Percentiles rank a stretch among this genome's conserved stretches.
Conservation (phyloP, 768 basidiomycete genomes). For the Naganishia kalamii region DNA sequence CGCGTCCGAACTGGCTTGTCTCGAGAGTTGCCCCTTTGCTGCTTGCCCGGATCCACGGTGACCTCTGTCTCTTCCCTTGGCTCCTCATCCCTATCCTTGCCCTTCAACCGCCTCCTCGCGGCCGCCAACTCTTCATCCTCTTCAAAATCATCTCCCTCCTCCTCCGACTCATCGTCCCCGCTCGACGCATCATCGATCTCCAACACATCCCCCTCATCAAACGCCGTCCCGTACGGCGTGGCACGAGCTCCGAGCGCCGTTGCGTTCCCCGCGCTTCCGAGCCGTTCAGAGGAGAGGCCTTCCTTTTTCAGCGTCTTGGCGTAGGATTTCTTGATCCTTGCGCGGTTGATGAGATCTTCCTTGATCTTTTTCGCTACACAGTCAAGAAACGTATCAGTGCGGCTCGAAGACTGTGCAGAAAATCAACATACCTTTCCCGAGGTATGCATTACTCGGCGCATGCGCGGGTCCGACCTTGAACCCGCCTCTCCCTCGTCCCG, state of each 20-base stretch:
- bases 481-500: conserved; percentile 28
- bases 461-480: conserved; percentile 45
- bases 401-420: background rate
- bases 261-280: conserved; percentile 49
- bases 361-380: conserved; percentile 45
- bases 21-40: background rate
- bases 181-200: conserved; percentile 23
- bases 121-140: background rate
- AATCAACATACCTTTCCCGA: conserved; percentile 43
- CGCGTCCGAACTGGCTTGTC: background rate
- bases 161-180: background rate
- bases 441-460: conserved; percentile 45
- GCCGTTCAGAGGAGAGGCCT: conserved; percentile 70
- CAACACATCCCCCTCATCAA: conserved; percentile 13
- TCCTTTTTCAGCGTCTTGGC: conserved; percentile 74
- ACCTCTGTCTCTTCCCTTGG: background rate
- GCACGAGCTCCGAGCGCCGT: conserved; percentile 3
- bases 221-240: conserved; percentile 15
- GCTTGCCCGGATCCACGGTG: background rate
- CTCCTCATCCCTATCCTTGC: conserved; percentile 4
- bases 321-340: conserved; percentile 44
- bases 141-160: conserved; percentile 10
- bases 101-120: conserved; percentile 9
- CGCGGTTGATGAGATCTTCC: conserved; percentile 40
- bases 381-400: background rate